phyloP scores from a whole-genome alignment of 352 stramenopile genomes.

The Phytophthora uliginosa region DNA sequence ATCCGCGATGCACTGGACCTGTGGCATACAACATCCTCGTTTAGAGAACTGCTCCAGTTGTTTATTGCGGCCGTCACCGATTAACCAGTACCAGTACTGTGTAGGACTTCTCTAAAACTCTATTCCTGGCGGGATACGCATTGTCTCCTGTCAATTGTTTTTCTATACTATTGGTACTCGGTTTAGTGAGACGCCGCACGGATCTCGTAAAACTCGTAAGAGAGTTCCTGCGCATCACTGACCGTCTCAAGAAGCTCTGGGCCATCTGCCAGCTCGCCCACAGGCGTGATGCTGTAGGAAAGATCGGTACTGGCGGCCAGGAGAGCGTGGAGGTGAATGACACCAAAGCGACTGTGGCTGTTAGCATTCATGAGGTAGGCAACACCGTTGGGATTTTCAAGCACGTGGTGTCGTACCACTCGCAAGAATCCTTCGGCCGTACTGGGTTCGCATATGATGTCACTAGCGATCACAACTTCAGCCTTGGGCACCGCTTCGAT shows the following conservation, averaged over 20 bases:
- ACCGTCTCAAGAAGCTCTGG: conserved; percentile 80
- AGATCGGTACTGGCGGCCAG: conserved; percentile 67
- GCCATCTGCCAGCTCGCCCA: conserved; percentile 67
- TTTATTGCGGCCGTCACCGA: too few relatives aligned
- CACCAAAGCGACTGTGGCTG: conserved; percentile 88
- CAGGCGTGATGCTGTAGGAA: conserved; percentile 77
- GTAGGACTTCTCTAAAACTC: conserved; percentile 1
- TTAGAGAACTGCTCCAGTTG: conserved; percentile 21
- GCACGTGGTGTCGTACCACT: conserved; percentile 73
- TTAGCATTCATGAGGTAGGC: conserved; percentile 91
- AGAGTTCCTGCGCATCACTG: conserved; percentile 77
- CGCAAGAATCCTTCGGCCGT: conserved; percentile 90
- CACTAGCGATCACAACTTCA: conserved; percentile 87
- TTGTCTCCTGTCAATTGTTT: not conserved
- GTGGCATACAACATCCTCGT: conserved; percentile 72
- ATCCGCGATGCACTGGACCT: conserved; percentile 71
- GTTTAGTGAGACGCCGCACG: conserved; percentile 36
- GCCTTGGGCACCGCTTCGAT: conserved; percentile 67
- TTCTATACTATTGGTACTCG: conserved; percentile 23
- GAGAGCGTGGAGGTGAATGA: conserved; percentile 75
- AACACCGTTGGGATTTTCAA: conserved; percentile 50
- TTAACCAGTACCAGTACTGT: not conserved
- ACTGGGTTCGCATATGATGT: conserved; percentile 91
- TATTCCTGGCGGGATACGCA: not conserved
- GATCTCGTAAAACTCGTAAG: conserved; percentile 92